phyloP scores from a whole-genome alignment of 129 eudicot genomes.

The Tagetes erecta region DNA sequence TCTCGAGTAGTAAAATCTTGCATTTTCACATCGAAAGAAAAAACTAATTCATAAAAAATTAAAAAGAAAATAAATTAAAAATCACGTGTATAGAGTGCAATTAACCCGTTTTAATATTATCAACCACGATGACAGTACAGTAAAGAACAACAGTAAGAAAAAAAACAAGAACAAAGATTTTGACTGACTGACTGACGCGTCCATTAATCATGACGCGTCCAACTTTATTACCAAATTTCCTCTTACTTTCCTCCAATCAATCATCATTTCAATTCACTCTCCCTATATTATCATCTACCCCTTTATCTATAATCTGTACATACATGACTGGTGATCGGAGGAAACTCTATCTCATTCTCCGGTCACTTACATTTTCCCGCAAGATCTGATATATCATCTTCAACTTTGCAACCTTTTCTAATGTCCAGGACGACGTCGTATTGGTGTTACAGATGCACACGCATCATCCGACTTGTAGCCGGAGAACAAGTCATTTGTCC shows the following conservation, averaged over 20 bases:
- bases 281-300: background rate
- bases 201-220: slow-evolving; percentile 24
- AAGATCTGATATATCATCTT: slow-evolving; percentile 5
- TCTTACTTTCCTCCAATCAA: slow-evolving; percentile 21
- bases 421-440: slow-evolving; percentile 50
- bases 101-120: too few relatives aligned
- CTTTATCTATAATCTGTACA: background rate
- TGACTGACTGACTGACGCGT: background rate
- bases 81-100: too few relatives aligned
- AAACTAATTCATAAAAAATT: too few relatives aligned
- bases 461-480: slow-evolving; percentile 39
- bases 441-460: slow-evolving; percentile 76
- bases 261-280: background rate
- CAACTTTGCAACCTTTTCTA: slow-evolving; percentile 2
- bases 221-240: slow-evolving; percentile 26
- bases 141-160: too few relatives aligned
- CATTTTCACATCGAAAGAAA: too few relatives aligned
- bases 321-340: background rate
- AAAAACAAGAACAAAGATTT: background rate
- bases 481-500: slow-evolving; percentile 44
- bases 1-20: too few relatives aligned
- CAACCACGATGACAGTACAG: too few relatives aligned
- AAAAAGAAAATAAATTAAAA: too few relatives aligned
- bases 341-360: slow-evolving; percentile 12
- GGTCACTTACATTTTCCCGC: background rate